A percentile compares a stretch with the other conserved stretches of the same genome.
phyloP scores from a whole-genome alignment of 371 early-diverging fungal genomes.

The Syncephalastrum sp. region DNA sequence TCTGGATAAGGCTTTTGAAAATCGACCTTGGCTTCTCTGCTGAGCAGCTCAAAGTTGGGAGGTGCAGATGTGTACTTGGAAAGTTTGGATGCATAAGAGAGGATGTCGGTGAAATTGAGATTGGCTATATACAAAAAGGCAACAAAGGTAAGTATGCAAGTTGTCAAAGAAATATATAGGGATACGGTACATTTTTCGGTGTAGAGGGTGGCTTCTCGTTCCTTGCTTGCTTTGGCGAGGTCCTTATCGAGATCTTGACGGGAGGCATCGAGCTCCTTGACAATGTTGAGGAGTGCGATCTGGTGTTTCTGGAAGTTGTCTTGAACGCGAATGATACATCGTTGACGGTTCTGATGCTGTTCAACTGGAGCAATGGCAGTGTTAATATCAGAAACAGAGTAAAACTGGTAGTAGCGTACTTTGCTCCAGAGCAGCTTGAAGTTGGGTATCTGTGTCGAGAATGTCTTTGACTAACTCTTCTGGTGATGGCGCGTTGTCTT shows the following conservation, averaged over 20 bases:
- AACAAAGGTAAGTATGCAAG: background rate
- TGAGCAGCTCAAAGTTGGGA: constrained; percentile 42
- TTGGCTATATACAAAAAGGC: constrained; percentile 27
- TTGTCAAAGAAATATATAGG: background rate
- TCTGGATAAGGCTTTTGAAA: constrained; percentile 57
- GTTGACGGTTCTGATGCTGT: constrained; percentile 45
- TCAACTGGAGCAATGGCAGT: constrained; percentile 28
- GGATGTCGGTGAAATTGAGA: constrained; percentile 45
- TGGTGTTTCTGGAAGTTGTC: constrained; percentile 45
- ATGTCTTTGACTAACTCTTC: constrained; percentile 34
- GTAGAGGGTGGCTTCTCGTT: constrained; percentile 34
- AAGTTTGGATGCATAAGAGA: constrained; percentile 43
- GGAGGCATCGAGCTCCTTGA: constrained; percentile 30
- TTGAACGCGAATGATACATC: constrained; percentile 41
- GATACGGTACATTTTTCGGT: constrained; percentile 32
- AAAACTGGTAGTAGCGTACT: constrained; percentile 22
- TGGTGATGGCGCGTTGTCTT: constrained; percentile 19
- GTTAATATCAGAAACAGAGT: background rate
- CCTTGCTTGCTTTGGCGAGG: constrained; percentile 32
- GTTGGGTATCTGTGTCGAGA: constrained; percentile 24
- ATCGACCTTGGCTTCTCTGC: constrained; percentile 37
- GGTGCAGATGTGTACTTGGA: constrained; percentile 53
- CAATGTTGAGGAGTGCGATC: constrained; percentile 29
- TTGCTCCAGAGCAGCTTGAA: constrained; percentile 41
- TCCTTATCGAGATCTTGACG: constrained; percentile 30